phyloP scores from a whole-genome alignment of 2,329 filamentous ascomycete species.

The Immersiporthe knoxdaviesiana region DNA sequence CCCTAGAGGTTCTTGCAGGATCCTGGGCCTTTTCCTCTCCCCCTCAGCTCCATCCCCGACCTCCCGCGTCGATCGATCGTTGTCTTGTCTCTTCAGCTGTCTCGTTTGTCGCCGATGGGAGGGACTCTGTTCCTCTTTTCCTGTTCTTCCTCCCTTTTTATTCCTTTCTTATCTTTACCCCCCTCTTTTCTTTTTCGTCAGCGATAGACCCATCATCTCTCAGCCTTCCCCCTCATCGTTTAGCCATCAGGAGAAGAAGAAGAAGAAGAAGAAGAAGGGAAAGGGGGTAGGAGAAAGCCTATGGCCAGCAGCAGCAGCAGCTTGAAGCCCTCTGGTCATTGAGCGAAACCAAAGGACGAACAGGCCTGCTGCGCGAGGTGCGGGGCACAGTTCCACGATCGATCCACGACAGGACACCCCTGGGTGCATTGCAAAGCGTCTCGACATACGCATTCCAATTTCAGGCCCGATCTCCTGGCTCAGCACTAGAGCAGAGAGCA shows the following conservation, averaged over 20 bases:
- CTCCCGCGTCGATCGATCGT: conserved; percentile 1
- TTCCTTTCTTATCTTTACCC: background rate
- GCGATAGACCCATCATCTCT: background rate
- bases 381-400: background rate
- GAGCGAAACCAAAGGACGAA: background rate
- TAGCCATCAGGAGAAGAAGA: background rate
- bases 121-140: background rate
- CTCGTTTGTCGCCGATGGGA: background rate
- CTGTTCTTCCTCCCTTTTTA: background rate
- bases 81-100: background rate
- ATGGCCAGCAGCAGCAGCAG: background rate
- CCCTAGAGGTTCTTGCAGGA: background rate
- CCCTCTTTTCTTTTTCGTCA: background rate
- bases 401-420: background rate
- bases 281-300: background rate
- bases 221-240: background rate
- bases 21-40: background rate
- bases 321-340: background rate
- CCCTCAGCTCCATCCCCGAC: background rate
- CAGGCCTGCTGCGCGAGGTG: background rate
- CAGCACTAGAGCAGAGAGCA: background rate
- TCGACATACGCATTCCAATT: background rate
- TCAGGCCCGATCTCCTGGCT: background rate
- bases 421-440: background rate
- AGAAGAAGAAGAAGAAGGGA: conserved; percentile 2